A percentile compares a stretch with the other conserved stretches of the same genome.
These are phyloP conservation scores for Leccinum boreale DNA, from an alignment of 768 basidiomycete species.

Conservation along the genomic window DNA sequence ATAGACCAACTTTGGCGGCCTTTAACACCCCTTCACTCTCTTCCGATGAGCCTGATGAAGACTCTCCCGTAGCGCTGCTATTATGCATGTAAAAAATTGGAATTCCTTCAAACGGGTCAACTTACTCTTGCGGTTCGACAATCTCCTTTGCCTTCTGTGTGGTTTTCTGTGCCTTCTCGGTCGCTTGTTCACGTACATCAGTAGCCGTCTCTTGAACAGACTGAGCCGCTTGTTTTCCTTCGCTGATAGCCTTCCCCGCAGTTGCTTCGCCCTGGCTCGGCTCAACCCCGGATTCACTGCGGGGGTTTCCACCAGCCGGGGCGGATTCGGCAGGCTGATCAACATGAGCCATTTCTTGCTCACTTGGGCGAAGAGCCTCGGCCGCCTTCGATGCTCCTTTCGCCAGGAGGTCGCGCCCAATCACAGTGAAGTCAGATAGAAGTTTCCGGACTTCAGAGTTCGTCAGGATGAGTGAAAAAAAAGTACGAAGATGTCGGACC, in stretches of 20 bases:
- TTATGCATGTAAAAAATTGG: background rate
- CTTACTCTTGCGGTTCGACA: constrained; percentile 16
- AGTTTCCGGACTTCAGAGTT: constrained; percentile 94
- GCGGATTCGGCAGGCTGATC: constrained; percentile 58
- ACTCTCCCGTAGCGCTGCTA: constrained; percentile 26
- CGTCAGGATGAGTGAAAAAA: constrained; percentile 82
- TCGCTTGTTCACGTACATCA: constrained; percentile 2
- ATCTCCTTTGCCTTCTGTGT: background rate
- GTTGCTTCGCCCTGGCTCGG: constrained; percentile 31
- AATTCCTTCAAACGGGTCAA: background rate
- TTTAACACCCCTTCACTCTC: constrained; percentile 26
- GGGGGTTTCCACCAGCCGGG: constrained; percentile 40
- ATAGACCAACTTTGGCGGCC: constrained; percentile 27
- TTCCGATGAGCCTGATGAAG: constrained; percentile 13
- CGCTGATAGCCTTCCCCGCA: constrained; percentile 22
- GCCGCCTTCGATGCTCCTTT: constrained; percentile 71
- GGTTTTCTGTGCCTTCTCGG: constrained; percentile 11
- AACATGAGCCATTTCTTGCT: constrained; percentile 58
- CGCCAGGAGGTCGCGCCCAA: constrained; percentile 83
- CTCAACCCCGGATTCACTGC: constrained; percentile 36
- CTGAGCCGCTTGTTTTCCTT: constrained; percentile 15
- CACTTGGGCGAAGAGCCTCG: constrained; percentile 58
- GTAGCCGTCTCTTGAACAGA: constrained; percentile 7
- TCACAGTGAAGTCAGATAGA: constrained; percentile 69
- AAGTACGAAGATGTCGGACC: constrained; percentile 81